These are phyloP conservation scores for Tolypocladium inflatum DNA, from an alignment of 2,329 filamentous ascomycete species.

Conservation along the genomic window DNA sequence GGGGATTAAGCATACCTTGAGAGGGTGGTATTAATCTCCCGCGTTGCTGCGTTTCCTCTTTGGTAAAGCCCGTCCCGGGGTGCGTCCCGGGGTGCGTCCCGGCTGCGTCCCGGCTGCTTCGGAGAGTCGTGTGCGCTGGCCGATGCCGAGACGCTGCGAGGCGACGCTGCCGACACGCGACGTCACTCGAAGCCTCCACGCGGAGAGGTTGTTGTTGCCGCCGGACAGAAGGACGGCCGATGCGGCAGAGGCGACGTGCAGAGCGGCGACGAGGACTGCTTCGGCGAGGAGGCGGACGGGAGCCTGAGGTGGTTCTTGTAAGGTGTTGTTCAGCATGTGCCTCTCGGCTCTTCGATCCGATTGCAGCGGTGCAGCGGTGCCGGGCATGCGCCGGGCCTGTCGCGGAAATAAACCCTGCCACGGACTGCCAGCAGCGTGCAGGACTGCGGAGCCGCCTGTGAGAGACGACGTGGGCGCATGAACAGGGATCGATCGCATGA, in stretches of 20 bases:
- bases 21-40: not conserved
- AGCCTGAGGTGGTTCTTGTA: not conserved
- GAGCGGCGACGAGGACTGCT: not conserved
- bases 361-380: not conserved
- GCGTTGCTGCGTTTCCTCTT: not conserved
- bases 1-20: not conserved
- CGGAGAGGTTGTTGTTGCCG: not conserved
- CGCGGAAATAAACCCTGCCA: not conserved
- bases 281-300: not conserved
- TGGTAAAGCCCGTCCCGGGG: no score
- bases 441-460: not conserved
- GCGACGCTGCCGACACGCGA: not conserved
- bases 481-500: not conserved
- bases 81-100: no score
- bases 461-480: not conserved
- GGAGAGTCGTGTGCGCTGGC: not conserved
- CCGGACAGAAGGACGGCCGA: not conserved
- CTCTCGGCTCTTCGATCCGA: not conserved
- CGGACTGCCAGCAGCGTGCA: not conserved
- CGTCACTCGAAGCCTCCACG: not conserved
- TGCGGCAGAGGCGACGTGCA: not conserved
- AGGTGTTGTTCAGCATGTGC: not conserved
- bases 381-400: not conserved
- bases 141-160: not conserved
- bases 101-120: no score